Conservation (phyloP, 2,329 filamentous ascomycete species). For the Pseudogymnoascus sp. region DNA sequence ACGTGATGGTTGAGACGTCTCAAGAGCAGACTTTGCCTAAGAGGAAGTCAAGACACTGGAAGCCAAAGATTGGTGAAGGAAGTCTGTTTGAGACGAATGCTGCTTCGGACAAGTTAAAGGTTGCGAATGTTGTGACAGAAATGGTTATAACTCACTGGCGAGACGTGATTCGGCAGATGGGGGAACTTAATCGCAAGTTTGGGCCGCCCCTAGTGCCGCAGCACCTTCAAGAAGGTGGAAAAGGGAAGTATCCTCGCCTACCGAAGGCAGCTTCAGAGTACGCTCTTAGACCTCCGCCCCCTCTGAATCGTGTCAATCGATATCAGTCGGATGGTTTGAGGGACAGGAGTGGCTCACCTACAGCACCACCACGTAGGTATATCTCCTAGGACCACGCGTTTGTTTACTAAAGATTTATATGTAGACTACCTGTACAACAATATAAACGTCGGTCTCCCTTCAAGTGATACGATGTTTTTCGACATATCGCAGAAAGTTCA, state of each 20-base stretch:
- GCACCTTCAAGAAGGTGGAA: slow-evolving; percentile 13
- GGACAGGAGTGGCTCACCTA: slow-evolving; percentile 29
- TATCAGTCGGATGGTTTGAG: slow-evolving; percentile 12
- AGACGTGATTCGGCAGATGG: slow-evolving; percentile 54
- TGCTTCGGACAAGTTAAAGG: slow-evolving; percentile 45
- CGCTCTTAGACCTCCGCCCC: slow-evolving; percentile 30
- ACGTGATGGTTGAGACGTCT: slow-evolving; percentile 5
- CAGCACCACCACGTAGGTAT: slow-evolving; percentile 27
- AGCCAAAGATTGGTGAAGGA: slow-evolving; percentile 19
- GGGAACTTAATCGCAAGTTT: slow-evolving; percentile 29
- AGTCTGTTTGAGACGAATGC: slow-evolving; percentile 17
- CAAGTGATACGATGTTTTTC: background rate
- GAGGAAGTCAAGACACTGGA: slow-evolving; percentile 33
- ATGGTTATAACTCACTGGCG: slow-evolving; percentile 61
- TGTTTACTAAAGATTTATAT: background rate
- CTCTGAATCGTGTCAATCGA: slow-evolving; percentile 25
- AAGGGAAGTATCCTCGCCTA: slow-evolving; percentile 19
- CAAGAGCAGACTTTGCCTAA: background rate
- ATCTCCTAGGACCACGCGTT: background rate
- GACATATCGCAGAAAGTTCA: background rate
- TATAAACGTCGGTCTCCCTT: background rate
- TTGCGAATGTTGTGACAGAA: slow-evolving; percentile 52
- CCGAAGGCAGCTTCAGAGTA: slow-evolving; percentile 38
- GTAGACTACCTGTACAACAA: background rate
- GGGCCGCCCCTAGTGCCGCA: slow-evolving; percentile 9